Conservation (phyloP, 2,329 filamentous ascomycete genomes). For the Cladophialophora immunda region DNA sequence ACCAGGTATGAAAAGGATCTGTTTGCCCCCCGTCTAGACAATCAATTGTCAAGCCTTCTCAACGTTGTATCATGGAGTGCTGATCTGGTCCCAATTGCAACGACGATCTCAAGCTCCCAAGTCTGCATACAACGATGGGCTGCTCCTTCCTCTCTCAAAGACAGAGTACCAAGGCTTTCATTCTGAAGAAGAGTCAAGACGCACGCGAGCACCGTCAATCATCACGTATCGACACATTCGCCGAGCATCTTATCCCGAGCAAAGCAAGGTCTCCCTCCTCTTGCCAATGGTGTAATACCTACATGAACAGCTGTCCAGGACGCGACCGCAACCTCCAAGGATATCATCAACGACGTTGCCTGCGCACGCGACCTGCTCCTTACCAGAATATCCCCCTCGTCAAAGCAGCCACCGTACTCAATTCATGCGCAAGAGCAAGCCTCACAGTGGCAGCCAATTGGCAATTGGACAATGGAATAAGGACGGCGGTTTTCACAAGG, state of each 20-base stretch:
- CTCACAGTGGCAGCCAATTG: not conserved
- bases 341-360: not conserved
- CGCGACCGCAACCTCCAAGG: not conserved
- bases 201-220: not conserved
- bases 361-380: not conserved
- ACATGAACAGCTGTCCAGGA: not conserved
- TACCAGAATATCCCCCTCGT: not conserved
- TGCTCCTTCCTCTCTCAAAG: not conserved
- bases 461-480: not conserved
- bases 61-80: not conserved
- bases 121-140: not conserved
- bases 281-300: not conserved
- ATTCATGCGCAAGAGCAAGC: not conserved
- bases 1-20: not conserved
- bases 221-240: not conserved
- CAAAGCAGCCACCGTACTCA: not conserved
- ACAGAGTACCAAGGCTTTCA: not conserved
- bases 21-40: not conserved
- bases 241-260: not conserved
- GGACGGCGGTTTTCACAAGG: not conserved
- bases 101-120: not conserved
- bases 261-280: not conserved
- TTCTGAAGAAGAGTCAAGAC: not conserved
- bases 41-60: not conserved
- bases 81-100: not conserved